A percentile compares a stretch with the other conserved stretches of the same genome.
Conservation (phyloP, 208 protist species). For the Acanthamoeba healyi region DNA sequence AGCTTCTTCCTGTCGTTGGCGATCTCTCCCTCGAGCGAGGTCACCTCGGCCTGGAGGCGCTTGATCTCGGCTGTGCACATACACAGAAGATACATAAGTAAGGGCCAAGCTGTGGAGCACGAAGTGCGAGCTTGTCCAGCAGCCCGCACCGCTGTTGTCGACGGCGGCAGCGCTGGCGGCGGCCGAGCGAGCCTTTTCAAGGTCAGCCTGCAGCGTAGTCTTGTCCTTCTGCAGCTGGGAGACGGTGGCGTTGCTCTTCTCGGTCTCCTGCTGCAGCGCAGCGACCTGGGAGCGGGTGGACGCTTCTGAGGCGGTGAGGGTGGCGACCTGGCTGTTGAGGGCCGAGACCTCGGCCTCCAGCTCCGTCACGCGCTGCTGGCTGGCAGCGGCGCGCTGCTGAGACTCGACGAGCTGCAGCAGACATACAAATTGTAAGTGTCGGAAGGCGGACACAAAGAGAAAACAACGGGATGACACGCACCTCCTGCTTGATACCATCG, state of each 20-base stretch:
- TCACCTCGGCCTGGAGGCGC: slow-evolving; percentile 36
- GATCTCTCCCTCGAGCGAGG: slow-evolving; percentile 14
- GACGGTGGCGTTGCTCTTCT: slow-evolving; percentile 41
- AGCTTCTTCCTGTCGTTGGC: slow-evolving; percentile 33
- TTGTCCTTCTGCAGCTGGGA: slow-evolving; percentile 57
- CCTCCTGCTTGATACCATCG: background rate
- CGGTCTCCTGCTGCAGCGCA: slow-evolving; percentile 43
- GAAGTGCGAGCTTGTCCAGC: too few species aligned
- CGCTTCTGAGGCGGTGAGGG: slow-evolving; percentile 10
- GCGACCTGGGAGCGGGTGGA: background rate
- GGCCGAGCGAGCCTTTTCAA: slow-evolving; percentile 42
- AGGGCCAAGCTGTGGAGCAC: background rate
- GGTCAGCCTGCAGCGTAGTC: slow-evolving; percentile 33
- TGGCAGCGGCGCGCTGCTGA: background rate
- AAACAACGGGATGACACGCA: background rate
- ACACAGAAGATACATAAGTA: background rate
- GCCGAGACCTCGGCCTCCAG: slow-evolving; percentile 21
- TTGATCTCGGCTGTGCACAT: slow-evolving; percentile 23
- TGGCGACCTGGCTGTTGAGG: slow-evolving; percentile 11
- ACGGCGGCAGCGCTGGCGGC: slow-evolving; percentile 38
- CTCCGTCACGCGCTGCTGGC: slow-evolving; percentile 14
- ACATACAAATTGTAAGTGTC: background rate
- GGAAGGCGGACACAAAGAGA: too few species aligned
- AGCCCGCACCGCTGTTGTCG: slow-evolving; percentile 62
- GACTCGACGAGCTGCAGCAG: background rate